phyloP scores from a whole-genome alignment of 2,329 filamentous ascomycete genomes.

The Nemania bipapillata region DNA sequence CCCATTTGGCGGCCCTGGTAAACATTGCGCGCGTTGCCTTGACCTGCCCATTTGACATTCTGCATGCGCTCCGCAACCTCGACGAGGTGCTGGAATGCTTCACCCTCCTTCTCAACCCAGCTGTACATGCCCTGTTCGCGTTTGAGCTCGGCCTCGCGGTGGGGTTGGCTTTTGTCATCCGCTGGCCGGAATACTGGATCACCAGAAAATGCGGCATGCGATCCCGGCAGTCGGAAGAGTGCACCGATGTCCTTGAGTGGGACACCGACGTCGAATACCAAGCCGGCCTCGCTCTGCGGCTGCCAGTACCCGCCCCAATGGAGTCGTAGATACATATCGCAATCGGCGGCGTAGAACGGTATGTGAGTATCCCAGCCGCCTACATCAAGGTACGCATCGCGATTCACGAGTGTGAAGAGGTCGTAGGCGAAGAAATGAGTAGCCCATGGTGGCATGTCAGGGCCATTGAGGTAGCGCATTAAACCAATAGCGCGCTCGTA shows the following conservation, averaged over 20 bases:
- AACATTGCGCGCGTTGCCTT: conserved; percentile 50
- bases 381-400: conserved; percentile 56
- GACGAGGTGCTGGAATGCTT: conserved; percentile 53
- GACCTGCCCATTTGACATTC: conserved; percentile 44
- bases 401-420: conserved; percentile 61
- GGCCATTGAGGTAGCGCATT: conserved; percentile 50
- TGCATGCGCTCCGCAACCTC: conserved; percentile 51
- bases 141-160: conserved; percentile 47
- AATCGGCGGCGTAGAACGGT: conserved; percentile 60
- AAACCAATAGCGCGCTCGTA: conserved; percentile 51
- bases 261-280: conserved; percentile 57
- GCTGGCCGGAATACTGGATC: conserved; percentile 49
- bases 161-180: conserved; percentile 31
- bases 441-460: conserved; percentile 57
- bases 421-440: conserved; percentile 63
- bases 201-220: conserved; percentile 50
- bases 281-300: conserved; percentile 53
- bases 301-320: conserved; percentile 57
- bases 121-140: conserved; percentile 47
- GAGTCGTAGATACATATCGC: conserved; percentile 58
- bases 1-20: conserved; percentile 58
- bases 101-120: conserved; percentile 51
- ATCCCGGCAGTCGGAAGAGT: conserved; percentile 55
- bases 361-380: conserved; percentile 63
- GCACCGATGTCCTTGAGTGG: conserved; percentile 58